A percentile compares a stretch with the other conserved stretches of the same genome.
phyloP scores from a whole-genome alignment of 2,329 filamentous ascomycete genomes.

The Colletotrichum sp. region DNA sequence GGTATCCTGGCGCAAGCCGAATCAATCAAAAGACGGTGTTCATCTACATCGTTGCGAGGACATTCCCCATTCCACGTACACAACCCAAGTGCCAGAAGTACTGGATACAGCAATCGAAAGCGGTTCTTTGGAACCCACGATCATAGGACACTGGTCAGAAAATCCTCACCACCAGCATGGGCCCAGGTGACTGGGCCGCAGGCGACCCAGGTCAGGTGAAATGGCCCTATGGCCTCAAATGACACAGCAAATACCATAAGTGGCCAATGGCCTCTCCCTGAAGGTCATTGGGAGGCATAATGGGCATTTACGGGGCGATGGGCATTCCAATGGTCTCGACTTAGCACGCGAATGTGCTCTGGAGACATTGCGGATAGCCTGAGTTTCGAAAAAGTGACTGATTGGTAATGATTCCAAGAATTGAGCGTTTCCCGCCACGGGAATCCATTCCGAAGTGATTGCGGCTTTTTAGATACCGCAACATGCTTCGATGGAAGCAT shows the following conservation, averaged over 20 bases:
- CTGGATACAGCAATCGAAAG: neutral
- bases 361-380: neutral
- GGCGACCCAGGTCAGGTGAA: neutral
- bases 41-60: neutral
- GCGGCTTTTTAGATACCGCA: neutral
- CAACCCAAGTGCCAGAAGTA: neutral
- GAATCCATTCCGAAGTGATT: neutral
- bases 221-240: neutral
- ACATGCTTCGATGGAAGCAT: neutral
- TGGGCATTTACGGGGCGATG: neutral
- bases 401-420: neutral
- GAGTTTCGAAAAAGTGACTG: neutral
- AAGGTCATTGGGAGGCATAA: neutral
- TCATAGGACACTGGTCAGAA: neutral
- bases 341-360: neutral
- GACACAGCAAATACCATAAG: neutral
- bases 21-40: neutral
- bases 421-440: neutral
- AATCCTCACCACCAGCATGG: neutral
- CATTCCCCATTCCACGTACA: neutral
- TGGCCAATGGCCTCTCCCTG: neutral
- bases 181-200: neutral
- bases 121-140: neutral
- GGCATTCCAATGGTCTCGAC: neutral
- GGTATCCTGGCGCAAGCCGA: neutral